Evolutionary conservation across 1,139 yeast genomes (phyloP), one percentile per base, ranked within the genome.

Genomic region (Saccharomyces hybrid): DNA sequence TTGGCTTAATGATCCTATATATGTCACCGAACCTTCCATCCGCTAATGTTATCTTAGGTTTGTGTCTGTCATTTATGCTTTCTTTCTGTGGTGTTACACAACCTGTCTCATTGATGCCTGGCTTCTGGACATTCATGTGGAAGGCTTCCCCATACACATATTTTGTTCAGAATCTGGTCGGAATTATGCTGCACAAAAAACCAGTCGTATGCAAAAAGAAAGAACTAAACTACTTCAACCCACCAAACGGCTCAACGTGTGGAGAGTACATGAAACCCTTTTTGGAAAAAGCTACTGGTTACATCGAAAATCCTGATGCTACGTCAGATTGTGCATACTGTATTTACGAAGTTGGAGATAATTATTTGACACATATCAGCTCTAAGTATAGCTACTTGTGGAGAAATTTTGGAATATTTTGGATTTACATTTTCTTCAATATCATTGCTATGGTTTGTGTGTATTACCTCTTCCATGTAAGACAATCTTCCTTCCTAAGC

Each of bases 91-190:
- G 88, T 67, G 84, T 83, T 56, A 78, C 81, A 52, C 87, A 82
- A 65, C 85, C 86, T 14, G 72, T 70, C 23, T 55, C 63, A 3
- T 72, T 79, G 55, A 78, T 83, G 79, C 87, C 86, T n/a, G 82
- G 83, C 1, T 85, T 86, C 72, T 86, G 85, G 84, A 77, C 75
- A 1, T 88, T 86, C 74, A 84, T 86, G 88, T 81, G 83, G 73
- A 80, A 83, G 64, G 78, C 79, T 2, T 81, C 87, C 5, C 93
- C 93, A 26, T 79, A 81, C 70, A 83, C 89, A 0, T 86, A 85
- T 63, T 75, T 82, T 61, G 78, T 86, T 53, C 83, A 82, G 53
- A 84, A 83, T 47, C 71, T 84, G 64, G 75, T 84, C 49, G 70
- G 80, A 25, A 58, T 75, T 9, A 57, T 84, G 56, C 69, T 84